A percentile compares a stretch with the other conserved stretches of the same genome.
Evolutionary conservation across 305 asterid genomes (phyloP).

Genomic region (Fraxinus baroniana): DNA sequence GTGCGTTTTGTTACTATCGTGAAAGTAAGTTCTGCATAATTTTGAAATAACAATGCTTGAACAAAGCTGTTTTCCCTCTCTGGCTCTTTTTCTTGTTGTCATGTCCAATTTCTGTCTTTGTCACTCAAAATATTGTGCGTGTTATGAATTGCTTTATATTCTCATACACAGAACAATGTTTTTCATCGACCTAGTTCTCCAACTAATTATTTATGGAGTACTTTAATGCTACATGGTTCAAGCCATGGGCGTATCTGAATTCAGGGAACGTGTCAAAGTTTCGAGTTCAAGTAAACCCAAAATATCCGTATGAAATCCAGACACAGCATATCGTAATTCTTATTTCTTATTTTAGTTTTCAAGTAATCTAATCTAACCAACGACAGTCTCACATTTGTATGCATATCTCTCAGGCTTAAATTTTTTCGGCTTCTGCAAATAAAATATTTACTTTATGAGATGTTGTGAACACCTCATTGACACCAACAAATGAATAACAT

Average conservation of each 20-base stretch:
- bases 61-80: not conserved
- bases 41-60: not conserved
- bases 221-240: not conserved
- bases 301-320: not conserved
- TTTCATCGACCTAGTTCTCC: not conserved
- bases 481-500: not conserved
- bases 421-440: not conserved
- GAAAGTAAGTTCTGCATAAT: conserved; percentile 46
- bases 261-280: not conserved
- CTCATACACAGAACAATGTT: not conserved
- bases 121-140: not conserved
- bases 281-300: not conserved
- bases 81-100: not conserved
- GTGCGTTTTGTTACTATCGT: conserved; percentile 59
- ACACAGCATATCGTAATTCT: not conserved
- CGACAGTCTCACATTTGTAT: not conserved
- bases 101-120: not conserved
- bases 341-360: not conserved
- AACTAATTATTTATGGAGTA: not conserved
- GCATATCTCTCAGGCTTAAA: not conserved
- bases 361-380: not conserved
- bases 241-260: not conserved
- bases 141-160: not conserved
- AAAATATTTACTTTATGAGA: not conserved
- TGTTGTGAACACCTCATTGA: not conserved